Evolutionary conservation across 306 rosid genomes (phyloP).

Genomic region (Prinsepia uniflora): DNA sequence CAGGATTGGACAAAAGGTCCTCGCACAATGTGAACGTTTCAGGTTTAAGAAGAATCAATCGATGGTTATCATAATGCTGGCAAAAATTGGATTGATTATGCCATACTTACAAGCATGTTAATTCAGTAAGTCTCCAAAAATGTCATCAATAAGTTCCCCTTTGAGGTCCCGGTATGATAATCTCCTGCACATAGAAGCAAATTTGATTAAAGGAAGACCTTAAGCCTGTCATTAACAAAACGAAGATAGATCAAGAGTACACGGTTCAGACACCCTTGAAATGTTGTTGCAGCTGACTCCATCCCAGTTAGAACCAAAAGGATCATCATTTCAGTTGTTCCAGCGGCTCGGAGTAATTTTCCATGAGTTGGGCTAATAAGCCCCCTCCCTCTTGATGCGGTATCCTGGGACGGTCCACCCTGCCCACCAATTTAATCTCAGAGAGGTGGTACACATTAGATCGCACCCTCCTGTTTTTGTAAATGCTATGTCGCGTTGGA

Average conservation of each 20-base stretch:
- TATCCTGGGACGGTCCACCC: too few species aligned
- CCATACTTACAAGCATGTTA: conserved; percentile 59
- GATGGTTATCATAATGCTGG: neutral
- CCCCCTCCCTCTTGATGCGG: too few species aligned
- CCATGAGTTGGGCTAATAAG: too few species aligned
- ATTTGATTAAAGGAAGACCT: neutral
- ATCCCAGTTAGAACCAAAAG: conserved; percentile 72
- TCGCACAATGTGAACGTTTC: conserved; percentile 30
- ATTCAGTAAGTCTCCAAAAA: conserved; percentile 54
- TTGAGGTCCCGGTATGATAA: conserved; percentile 56
- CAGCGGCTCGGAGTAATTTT: conserved; percentile 66
- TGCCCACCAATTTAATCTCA: too few species aligned
- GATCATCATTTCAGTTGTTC: conserved; percentile 55
- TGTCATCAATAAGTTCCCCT: too few species aligned
- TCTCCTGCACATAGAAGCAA: conserved; percentile 33
- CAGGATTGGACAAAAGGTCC: conserved; percentile 67
- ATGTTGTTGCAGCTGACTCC: conserved; percentile 61
- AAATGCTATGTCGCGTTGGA: too few species aligned
- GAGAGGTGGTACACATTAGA: too few species aligned
- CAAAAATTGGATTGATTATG: neutral
- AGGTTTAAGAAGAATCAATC: neutral
- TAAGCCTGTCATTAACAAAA: too few species aligned
- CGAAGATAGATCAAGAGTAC: neutral
- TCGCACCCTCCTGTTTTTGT: too few species aligned
- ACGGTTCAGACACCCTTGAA: conserved; percentile 71